Conservation (phyloP, 176 grass and related monocot species). For the Puya raimondii region DNA sequence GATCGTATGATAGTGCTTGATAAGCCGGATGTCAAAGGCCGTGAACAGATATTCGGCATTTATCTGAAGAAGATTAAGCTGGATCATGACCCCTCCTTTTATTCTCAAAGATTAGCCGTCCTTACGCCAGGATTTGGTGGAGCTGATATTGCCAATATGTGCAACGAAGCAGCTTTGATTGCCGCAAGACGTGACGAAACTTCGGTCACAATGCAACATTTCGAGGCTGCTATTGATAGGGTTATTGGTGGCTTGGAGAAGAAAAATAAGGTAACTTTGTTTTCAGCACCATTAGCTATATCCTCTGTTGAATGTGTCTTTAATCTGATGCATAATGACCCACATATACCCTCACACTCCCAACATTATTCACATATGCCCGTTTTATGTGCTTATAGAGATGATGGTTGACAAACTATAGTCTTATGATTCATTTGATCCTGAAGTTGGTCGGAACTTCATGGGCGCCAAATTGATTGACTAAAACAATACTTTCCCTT, state of each 20-base stretch:
- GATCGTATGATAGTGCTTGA: constrained; percentile 80
- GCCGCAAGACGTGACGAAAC: constrained; percentile 58
- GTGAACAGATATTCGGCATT: constrained; percentile 81
- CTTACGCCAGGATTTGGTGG: constrained; percentile 91
- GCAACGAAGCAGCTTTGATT: constrained; percentile 88
- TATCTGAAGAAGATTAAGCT: constrained; percentile 89
- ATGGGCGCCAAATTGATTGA: no score
- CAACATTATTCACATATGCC: no score
- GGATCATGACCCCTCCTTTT: constrained; percentile 69
- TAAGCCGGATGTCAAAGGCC: constrained; percentile 81
- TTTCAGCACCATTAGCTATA: not conserved
- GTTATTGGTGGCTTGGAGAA: constrained; percentile 88
- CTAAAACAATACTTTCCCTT: no score
- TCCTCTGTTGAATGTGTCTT: not conserved
- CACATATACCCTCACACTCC: not conserved
- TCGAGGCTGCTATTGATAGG: constrained; percentile 83
- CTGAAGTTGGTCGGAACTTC: no score
- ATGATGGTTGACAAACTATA: no score
- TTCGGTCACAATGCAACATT: constrained; percentile 63
- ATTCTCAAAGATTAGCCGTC: constrained; percentile 85
- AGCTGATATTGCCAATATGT: constrained; percentile 94
- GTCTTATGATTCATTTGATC: no score
- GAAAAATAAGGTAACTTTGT: constrained; percentile 68
- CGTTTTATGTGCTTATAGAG: no score
- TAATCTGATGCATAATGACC: not conserved